These are phyloP conservation scores for Isoetes taiwanensis DNA, from an alignment of 75 land plant species.

Conservation along the genomic window DNA sequence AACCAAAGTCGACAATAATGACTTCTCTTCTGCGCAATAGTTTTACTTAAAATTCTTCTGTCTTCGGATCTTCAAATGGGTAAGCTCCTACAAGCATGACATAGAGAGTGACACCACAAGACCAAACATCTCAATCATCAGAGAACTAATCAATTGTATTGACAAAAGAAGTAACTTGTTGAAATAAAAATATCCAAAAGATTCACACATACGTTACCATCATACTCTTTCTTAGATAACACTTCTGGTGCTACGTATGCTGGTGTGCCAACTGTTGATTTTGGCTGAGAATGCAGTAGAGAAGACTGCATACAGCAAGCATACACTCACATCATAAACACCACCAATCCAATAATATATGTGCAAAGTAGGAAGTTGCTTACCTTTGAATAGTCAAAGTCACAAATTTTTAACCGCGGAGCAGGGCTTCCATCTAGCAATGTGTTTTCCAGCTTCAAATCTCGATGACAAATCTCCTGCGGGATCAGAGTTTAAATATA, in stretches of 20 bases:
- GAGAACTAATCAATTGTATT: neutral
- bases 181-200: neutral
- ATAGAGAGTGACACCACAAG: constrained; percentile 36
- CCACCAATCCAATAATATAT: neutral
- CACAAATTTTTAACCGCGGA: constrained; percentile 65
- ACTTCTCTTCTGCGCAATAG: too few species aligned
- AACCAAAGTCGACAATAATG: too few species aligned
- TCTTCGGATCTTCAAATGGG: constrained; percentile 39
- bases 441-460: constrained; percentile 64
- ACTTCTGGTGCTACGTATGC: constrained; percentile 42
- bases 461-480: constrained; percentile 60
- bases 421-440: constrained; percentile 62
- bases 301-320: constrained; percentile 18
- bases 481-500: too few species aligned
- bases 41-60: constrained; percentile 28
- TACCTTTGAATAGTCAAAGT: constrained; percentile 75
- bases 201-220: constrained; percentile 20
- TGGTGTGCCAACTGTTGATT: constrained; percentile 35
- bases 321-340: neutral
- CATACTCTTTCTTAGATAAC: constrained; percentile 23
- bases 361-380: neutral
- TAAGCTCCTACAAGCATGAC: constrained; percentile 40
- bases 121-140: constrained; percentile 28
- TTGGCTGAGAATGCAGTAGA: constrained; percentile 27
- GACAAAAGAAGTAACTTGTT: neutral